Evolutionary conservation across 1,284 basidiomycete species (phyloP), one percentile per base, ranked within the genome.

Genomic region (Ustilago sp.): DNA sequence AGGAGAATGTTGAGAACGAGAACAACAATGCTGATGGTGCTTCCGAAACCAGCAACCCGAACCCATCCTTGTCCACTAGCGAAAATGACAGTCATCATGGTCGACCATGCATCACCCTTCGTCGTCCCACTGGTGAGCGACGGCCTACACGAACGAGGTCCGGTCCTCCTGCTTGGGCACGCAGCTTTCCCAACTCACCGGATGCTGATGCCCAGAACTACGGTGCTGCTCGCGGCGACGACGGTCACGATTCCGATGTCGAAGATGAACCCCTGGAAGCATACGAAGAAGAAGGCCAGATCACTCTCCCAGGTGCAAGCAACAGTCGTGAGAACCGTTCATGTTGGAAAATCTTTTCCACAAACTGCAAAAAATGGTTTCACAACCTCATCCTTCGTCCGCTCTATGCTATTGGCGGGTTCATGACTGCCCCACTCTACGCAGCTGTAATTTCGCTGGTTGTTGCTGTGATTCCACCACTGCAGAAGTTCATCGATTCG

Each of bases 381-480:
- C 59, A 63, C 60, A 69, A 60, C 36, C 34, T 69, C 31, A 51
- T 79, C 28, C 56, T 74, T 12, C 51, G 52, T 17, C 79, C 77
- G 8, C 32, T 89, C 81, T 84, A 83, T 15, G 87, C 87, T 0
- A 84, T 94, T 75, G 90, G 90, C 81, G 89, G 89, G 36, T 95
- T 95, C 87, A 94, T 95, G 93, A 95, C 94, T 0, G 91, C 91
- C 17, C 85, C 83, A 19, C 74, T 87, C 8, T 87, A 86, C 79
- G 85, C 87, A 5, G 92, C 94, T 2, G 84, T 94, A 13, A 86
- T 91, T 1, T 94, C 93, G 2, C 88, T 98, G 41, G 73, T 94
- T 57, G 93, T 96, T 41, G 94, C 94, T 1, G 90, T 93, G 79
- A 89, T 92, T 19, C 91, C 88, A 7, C 91, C 93, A 1, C 80